Conservation (phyloP, 2,329 filamentous ascomycete genomes). For the Pseudocercospora musae region DNA sequence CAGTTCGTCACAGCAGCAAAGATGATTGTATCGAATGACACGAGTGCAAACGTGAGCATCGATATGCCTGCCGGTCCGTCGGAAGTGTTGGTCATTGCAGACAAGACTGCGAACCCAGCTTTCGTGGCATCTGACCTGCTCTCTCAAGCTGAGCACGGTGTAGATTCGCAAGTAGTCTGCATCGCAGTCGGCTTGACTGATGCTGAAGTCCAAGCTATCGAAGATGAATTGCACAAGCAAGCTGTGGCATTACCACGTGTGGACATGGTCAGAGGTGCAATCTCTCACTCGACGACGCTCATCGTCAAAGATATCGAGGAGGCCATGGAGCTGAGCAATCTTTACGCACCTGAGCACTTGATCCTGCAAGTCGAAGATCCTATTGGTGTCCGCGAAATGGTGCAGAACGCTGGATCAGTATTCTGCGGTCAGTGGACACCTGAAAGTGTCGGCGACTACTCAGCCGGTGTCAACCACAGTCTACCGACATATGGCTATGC, state of each 20-base stretch:
- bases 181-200: conserved; percentile 79
- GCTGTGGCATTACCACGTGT: conserved; percentile 83
- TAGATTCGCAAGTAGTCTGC: conserved; percentile 91
- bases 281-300: conserved; percentile 88
- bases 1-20: conserved; percentile 98
- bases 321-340: conserved; percentile 80
- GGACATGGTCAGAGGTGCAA: conserved; percentile 86
- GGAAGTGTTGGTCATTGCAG: conserved; percentile 93
- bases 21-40: conserved; percentile 98
- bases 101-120: conserved; percentile 80
- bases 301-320: conserved; percentile 69
- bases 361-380: conserved; percentile 85
- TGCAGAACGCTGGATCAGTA: conserved; percentile 92
- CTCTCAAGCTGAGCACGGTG: conserved; percentile 93
- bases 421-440: conserved; percentile 97
- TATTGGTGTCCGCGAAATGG: conserved; percentile 67
- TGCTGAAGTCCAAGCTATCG: conserved; percentile 72
- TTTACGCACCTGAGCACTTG: conserved; percentile 93
- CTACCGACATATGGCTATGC: conserved; percentile 96
- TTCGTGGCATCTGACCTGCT: conserved; percentile 95
- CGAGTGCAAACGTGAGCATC: conserved; percentile 89
- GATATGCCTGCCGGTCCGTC: conserved; percentile 98
- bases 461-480: conserved; percentile 95
- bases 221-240: conserved; percentile 85
- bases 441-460: conserved; percentile 97